A percentile compares a stretch with the other conserved stretches of the same genome.
Conservation (phyloP, 352 stramenopile genomes). For the Ophiocytium majus region DNA sequence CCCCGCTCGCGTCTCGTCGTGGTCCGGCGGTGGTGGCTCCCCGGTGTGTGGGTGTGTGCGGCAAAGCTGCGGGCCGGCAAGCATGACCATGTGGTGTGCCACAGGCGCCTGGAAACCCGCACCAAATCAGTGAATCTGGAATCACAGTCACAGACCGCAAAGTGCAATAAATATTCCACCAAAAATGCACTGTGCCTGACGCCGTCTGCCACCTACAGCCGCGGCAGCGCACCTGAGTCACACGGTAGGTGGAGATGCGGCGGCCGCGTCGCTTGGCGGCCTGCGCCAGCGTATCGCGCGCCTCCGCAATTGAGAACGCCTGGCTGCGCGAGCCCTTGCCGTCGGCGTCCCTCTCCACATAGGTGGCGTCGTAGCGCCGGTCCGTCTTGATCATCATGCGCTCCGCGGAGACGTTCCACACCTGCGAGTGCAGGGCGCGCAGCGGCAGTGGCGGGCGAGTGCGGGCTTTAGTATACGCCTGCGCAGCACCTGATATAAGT, state of each 20-base stretch:
- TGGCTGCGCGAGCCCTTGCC: constrained; percentile 16
- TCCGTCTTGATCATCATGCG: not conserved
- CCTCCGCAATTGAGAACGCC: constrained; percentile 14
- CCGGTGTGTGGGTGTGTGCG: not conserved
- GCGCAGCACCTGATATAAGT: too few species aligned
- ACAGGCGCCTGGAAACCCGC: not conserved
- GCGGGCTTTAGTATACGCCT: too few species aligned
- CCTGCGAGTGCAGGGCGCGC: not conserved
- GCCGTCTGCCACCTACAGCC: too few species aligned
- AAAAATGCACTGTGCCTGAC: too few species aligned
- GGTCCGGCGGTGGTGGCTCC: too few species aligned
- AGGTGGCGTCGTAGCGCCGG: constrained; percentile 11
- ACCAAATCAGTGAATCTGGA: not conserved
- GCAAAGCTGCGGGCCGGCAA: not conserved
- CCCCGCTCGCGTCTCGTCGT: too few species aligned
- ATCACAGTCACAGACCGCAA: not conserved
- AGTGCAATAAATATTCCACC: too few species aligned
- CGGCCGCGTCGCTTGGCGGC: constrained; percentile 3
- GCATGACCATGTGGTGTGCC: not conserved
- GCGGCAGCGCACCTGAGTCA: not conserved
- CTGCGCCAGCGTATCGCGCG: constrained; percentile 1
- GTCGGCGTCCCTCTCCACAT: constrained; percentile 7
- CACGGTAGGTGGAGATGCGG: constrained; percentile 9
- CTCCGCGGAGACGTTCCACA: not conserved
- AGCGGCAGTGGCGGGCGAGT: too few species aligned